phyloP scores from a whole-genome alignment of 2,329 filamentous ascomycete genomes.

The Apiospora malaysiana region DNA sequence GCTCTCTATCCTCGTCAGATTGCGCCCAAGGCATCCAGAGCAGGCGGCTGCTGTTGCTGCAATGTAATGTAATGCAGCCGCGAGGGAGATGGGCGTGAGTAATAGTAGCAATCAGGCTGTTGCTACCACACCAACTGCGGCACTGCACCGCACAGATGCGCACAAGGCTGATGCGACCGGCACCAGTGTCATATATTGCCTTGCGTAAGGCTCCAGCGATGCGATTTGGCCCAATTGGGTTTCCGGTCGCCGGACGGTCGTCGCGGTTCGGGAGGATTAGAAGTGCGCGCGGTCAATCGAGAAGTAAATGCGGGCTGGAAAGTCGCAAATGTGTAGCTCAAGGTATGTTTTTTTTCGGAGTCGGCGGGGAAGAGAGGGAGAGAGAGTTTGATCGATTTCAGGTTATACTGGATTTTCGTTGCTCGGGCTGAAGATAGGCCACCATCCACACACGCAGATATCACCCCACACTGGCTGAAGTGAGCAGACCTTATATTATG shows the following conservation, averaged over 20 bases:
- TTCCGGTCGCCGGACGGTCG: neutral
- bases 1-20: constrained; percentile 14
- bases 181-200: constrained; percentile 10
- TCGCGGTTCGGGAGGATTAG: constrained; percentile 1
- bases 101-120: constrained; percentile 4
- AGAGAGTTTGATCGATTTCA: constrained; percentile 3
- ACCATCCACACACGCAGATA: constrained; percentile 8
- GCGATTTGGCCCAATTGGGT: neutral
- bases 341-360: neutral
- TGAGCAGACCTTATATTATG: constrained; percentile 12
- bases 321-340: neutral
- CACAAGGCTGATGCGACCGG: constrained; percentile 12
- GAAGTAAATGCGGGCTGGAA: neutral
- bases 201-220: constrained; percentile 1
- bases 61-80: neutral
- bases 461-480: constrained; percentile 17
- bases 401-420: neutral
- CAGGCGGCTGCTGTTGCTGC: neutral
- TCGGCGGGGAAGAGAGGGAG: neutral
- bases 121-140: neutral
- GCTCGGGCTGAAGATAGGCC: constrained; percentile 11
- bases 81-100: neutral
- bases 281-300: neutral
- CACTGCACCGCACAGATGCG: constrained; percentile 10
- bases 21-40: constrained; percentile 16